Evolutionary conservation across 2,329 filamentous ascomycete species (phyloP).

Genomic region (Fusarium pseudocircinatum): DNA sequence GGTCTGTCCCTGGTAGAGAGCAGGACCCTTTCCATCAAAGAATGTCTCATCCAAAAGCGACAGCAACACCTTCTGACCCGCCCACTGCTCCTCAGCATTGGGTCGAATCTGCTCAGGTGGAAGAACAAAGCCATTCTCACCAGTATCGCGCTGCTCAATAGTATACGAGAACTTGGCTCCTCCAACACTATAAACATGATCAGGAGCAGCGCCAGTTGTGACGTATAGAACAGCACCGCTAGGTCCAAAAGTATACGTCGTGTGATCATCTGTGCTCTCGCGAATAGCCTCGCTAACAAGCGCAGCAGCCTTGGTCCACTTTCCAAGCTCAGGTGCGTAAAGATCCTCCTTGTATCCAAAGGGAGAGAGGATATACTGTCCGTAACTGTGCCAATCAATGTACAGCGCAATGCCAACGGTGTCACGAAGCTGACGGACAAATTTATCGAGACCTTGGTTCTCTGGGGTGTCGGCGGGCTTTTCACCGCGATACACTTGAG

Average conservation of each 20-base stretch:
- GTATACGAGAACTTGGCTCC: slow-evolving; percentile 51
- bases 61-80: slow-evolving; percentile 50
- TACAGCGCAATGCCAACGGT: slow-evolving; percentile 54
- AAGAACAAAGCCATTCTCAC: slow-evolving; percentile 50
- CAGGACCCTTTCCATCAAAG: slow-evolving; percentile 46
- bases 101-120: slow-evolving; percentile 51
- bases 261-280: slow-evolving; percentile 43
- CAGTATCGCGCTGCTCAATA: slow-evolving; percentile 49
- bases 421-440: slow-evolving; percentile 46
- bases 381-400: slow-evolving; percentile 60
- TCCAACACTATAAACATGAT: slow-evolving; percentile 42
- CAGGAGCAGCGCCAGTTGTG: slow-evolving; percentile 45
- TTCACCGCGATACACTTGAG: slow-evolving; percentile 55
- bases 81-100: slow-evolving; percentile 50
- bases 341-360: slow-evolving; percentile 58
- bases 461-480: slow-evolving; percentile 56
- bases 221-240: slow-evolving; percentile 52
- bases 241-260: slow-evolving; percentile 49
- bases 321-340: slow-evolving; percentile 50
- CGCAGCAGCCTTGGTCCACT: slow-evolving; percentile 52
- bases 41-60: slow-evolving; percentile 47
- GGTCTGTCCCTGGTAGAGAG: slow-evolving; percentile 27
- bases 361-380: slow-evolving; percentile 55
- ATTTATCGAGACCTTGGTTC: slow-evolving; percentile 54
- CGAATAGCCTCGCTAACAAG: slow-evolving; percentile 45